Conservation (phyloP, 78 protist species). For the Trichosphaerium sp. region DNA sequence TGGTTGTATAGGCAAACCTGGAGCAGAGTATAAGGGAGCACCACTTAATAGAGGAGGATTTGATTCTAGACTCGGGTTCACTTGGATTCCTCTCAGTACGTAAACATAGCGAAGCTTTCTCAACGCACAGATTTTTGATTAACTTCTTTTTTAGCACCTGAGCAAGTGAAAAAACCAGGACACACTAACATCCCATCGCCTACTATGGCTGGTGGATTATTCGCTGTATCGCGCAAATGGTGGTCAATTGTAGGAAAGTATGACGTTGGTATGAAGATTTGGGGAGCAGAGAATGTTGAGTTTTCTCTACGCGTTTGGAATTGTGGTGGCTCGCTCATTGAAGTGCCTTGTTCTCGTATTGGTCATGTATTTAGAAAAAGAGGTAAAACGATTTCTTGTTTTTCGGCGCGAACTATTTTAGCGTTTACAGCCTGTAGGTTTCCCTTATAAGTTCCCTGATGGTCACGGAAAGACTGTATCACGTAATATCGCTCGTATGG, state of each 20-base stretch:
- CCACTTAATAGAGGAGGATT: neutral
- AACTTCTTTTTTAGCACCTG: too few species aligned
- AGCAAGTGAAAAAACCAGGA: too few species aligned
- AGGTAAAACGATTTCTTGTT: too few species aligned
- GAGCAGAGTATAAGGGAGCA: neutral
- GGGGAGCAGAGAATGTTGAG: slow-evolving; percentile 1
- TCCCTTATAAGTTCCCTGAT: too few species aligned
- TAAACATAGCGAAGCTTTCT: neutral
- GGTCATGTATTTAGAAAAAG: neutral
- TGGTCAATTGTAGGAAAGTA: neutral
- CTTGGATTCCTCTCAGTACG: neutral
- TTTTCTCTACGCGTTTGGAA: neutral
- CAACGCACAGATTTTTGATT: neutral
- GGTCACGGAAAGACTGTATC: too few species aligned
- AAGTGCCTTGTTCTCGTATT: neutral
- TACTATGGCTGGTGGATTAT: neutral
- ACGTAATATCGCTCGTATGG: too few species aligned
- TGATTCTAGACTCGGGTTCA: neutral
- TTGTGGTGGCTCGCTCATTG: neutral
- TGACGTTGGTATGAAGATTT: neutral
- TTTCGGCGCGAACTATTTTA: too few species aligned
- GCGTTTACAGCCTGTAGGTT: too few species aligned
- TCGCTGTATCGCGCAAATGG: neutral
- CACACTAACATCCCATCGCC: neutral
- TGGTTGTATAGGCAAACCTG: neutral